Percentiles rank a stretch among this genome's conserved stretches.
Conservation (phyloP, 2,329 filamentous ascomycete genomes). For the Colletotrichum karsti region DNA sequence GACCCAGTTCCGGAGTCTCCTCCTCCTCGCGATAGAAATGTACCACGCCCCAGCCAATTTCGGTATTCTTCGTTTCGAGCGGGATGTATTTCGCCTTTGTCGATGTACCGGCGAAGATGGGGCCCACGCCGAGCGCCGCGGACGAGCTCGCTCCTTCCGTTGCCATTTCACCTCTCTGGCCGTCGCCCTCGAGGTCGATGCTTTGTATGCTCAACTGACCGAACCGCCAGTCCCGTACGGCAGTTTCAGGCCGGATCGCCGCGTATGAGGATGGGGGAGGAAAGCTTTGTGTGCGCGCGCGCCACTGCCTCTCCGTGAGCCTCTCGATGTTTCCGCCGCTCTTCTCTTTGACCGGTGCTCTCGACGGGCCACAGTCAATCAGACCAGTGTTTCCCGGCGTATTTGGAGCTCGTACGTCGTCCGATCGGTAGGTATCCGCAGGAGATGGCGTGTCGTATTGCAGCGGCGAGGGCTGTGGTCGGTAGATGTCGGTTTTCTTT, state of each 20-base stretch:
- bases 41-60: conserved; percentile 90
- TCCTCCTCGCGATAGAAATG: conserved; percentile 90
- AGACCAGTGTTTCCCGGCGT: conserved; percentile 38
- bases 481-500: background rate
- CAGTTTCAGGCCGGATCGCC: conserved; percentile 56
- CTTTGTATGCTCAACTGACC: conserved; percentile 81
- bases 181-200: conserved; percentile 70
- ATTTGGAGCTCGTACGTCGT: background rate
- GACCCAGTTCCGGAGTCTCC: conserved; percentile 68
- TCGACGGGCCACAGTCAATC: conserved; percentile 59
- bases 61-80: conserved; percentile 75
- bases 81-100: conserved; percentile 85
- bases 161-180: conserved; percentile 40
- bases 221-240: conserved; percentile 80
- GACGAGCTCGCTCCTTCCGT: conserved; percentile 49
- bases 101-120: conserved; percentile 71
- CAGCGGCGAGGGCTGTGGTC: conserved; percentile 23
- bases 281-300: conserved; percentile 48
- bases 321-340: conserved; percentile 45
- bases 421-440: conserved; percentile 14
- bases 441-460: conserved; percentile 25
- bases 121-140: conserved; percentile 62
- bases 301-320: conserved; percentile 49
- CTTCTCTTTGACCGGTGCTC: conserved; percentile 40
- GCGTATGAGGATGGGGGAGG: conserved; percentile 52